phyloP scores from a whole-genome alignment of 805 yeast species.

The Nakazawaea peltata region DNA sequence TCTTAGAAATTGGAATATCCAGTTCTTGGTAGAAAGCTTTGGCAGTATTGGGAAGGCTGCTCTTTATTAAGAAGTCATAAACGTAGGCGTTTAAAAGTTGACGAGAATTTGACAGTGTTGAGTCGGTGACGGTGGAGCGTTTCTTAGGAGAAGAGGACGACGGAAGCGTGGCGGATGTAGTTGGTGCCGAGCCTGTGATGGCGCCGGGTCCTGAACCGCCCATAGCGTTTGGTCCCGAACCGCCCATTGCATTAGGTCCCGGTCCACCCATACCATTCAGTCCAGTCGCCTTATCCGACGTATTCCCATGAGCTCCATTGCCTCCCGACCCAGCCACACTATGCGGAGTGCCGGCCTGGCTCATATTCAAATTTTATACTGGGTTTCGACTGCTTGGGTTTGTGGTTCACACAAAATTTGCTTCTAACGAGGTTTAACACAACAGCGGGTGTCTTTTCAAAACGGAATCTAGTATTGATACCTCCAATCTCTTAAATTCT shows the following conservation, averaged over 20 bases:
- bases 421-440: too few relatives aligned
- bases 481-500: too few relatives aligned
- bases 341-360: conserved; percentile 10
- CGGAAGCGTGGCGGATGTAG: not conserved
- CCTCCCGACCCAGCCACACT: conserved; percentile 1
- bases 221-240: not conserved
- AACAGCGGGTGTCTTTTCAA: too few relatives aligned
- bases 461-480: too few relatives aligned
- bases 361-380: too few relatives aligned
- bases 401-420: too few relatives aligned
- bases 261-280: not conserved
- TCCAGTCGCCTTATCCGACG: too few relatives aligned
- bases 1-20: conserved; percentile 36
- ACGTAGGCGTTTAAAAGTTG: conserved; percentile 74
- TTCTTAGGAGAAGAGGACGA: not conserved
- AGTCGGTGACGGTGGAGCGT: conserved; percentile 28
- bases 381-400: too few relatives aligned
- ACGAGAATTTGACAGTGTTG: conserved; percentile 43
- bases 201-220: not conserved
- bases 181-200: not conserved
- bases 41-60: conserved; percentile 67
- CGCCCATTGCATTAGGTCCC: not conserved
- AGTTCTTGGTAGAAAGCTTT: conserved; percentile 70
- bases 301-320: too few relatives aligned
- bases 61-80: conserved; percentile 76